A percentile compares a stretch with the other conserved stretches of the same genome.
These are phyloP conservation scores for Pichia exigua DNA, from an alignment of 805 yeast species.

Conservation along the genomic window DNA sequence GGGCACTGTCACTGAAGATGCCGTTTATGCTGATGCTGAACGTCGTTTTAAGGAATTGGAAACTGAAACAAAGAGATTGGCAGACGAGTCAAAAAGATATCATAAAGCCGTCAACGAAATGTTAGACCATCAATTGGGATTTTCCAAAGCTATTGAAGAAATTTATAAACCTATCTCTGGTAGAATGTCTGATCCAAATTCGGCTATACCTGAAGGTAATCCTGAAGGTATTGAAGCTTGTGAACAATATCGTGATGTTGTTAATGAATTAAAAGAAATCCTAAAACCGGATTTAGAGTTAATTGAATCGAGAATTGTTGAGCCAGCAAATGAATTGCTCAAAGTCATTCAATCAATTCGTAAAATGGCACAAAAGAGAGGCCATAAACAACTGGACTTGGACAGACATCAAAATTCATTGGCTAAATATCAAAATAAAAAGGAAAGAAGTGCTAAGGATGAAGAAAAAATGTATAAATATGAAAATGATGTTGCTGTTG, in stretches of 20 bases:
- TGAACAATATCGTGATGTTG: conserved; percentile 83
- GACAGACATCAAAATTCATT: conserved; percentile 73
- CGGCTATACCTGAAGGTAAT: conserved; percentile 82
- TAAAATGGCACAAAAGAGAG: conserved; percentile 92
- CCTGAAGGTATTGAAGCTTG: conserved; percentile 96
- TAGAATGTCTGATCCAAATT: conserved; percentile 80
- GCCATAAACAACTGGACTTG: conserved; percentile 89
- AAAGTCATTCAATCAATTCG: conserved; percentile 75
- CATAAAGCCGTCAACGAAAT: conserved; percentile 88
- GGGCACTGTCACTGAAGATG: conserved; percentile 71
- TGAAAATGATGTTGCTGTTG: conserved; percentile 82
- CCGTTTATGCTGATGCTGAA: conserved; percentile 93
- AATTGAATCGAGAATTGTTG: conserved; percentile 81
- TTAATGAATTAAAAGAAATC: conserved; percentile 74
- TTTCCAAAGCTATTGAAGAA: conserved; percentile 92
- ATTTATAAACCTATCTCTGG: conserved; percentile 96
- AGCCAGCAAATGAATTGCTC: conserved; percentile 86
- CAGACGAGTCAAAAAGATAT: conserved; percentile 85
- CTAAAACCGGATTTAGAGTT: conserved; percentile 89
- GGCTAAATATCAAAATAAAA: conserved; percentile 70
- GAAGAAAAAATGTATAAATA: conserved; percentile 86
- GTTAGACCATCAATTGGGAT: conserved; percentile 89
- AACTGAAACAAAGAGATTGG: conserved; percentile 76
- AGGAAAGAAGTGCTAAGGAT: conserved; percentile 78
- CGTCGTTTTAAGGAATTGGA: conserved; percentile 92